Conservation (phyloP, 2,329 filamentous ascomycete genomes). For the Botryotinia convoluta region DNA sequence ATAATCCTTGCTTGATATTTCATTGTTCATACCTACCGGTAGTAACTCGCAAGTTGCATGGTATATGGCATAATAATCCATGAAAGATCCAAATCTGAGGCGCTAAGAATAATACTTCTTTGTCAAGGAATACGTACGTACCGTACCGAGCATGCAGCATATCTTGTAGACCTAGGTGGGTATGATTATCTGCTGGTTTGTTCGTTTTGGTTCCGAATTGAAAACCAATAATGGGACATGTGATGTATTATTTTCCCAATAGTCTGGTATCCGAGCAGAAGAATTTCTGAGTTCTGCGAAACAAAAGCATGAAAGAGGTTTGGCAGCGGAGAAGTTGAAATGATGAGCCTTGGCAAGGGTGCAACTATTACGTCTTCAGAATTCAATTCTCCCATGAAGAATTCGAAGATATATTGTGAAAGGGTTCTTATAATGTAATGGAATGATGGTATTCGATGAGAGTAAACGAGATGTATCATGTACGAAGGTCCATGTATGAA, state of each 20-base stretch:
- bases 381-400: background rate
- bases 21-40: background rate
- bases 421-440: conserved; percentile 16
- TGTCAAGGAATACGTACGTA: conserved; percentile 11
- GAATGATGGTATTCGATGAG: conserved; percentile 16
- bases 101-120: background rate
- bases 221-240: background rate
- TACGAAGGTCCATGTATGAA: background rate
- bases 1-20: background rate
- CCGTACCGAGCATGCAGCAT: background rate
- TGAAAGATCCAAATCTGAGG: background rate
- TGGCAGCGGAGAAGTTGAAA: conserved; percentile 16
- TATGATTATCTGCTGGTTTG: no score
- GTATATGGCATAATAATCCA: conserved; percentile 2
- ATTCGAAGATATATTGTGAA: background rate
- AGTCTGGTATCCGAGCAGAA: background rate
- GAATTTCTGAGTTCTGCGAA: background rate
- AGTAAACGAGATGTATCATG: background rate
- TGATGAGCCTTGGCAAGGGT: conserved; percentile 14
- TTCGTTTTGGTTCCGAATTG: background rate
- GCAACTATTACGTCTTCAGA: conserved; percentile 19
- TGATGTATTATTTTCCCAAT: background rate
- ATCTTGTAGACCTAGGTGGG: background rate
- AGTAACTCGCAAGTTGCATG: background rate
- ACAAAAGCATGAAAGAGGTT: background rate